Percentiles rank a stretch among this genome's conserved stretches.
Conservation (phyloP, 441 rosid species). For the Bocquillonia castaneifolia region DNA sequence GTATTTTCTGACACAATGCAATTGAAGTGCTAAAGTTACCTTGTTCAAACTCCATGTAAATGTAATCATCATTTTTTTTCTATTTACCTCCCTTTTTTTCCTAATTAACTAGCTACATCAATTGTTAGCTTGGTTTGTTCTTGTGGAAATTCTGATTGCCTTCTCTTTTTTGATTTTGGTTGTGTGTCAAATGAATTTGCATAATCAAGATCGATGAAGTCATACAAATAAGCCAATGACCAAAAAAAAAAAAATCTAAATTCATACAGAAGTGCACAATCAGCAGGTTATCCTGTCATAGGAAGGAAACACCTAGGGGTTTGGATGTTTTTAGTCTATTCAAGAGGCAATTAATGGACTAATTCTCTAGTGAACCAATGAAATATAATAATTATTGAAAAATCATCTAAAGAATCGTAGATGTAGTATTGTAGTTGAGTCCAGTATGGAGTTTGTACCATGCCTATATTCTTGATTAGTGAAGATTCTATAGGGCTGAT, state of each 20-base stretch:
- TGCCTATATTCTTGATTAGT: no score
- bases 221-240: background rate
- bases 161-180: background rate
- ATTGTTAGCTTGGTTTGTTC: background rate
- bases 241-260: no score
- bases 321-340: background rate
- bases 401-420: background rate
- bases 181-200: background rate
- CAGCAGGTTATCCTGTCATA: background rate
- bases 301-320: background rate
- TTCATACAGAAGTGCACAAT: no score
- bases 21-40: slow-evolving; percentile 11
- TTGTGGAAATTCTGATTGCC: background rate
- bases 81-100: background rate
- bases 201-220: background rate
- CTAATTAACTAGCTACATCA: background rate
- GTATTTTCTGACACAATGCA: slow-evolving; percentile 36
- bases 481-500: no score
- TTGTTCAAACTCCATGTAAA: no score
- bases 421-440: background rate
- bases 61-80: no score
- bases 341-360: background rate
- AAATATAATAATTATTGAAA: background rate
- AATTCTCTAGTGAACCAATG: background rate
- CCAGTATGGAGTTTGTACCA: no score